These are phyloP conservation scores for Cystobasidiopsis lactophilus DNA, from an alignment of 768 basidiomycete genomes.

Conservation along the genomic window DNA sequence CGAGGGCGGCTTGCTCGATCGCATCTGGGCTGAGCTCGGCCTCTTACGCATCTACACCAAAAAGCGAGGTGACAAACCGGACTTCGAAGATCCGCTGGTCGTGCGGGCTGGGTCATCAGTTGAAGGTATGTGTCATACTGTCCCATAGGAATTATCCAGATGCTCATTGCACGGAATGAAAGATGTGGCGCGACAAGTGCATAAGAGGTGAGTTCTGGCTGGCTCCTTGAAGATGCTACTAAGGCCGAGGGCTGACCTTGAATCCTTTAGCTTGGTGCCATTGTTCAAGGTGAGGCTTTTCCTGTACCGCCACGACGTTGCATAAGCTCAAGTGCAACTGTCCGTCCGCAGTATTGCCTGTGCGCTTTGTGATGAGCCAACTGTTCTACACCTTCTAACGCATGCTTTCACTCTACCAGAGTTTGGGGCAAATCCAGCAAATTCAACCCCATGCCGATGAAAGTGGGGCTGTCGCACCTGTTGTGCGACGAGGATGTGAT, in stretches of 20 bases:
- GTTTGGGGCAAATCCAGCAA: constrained; percentile 39
- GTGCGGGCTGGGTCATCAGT: constrained; percentile 78
- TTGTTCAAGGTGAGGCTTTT: no score
- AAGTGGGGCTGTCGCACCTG: constrained; percentile 17
- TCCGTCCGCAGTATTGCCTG: no score
- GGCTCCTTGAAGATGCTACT: neutral
- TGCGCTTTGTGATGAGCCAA: no score
- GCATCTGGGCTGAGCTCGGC: constrained; percentile 31
- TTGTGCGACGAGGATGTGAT: constrained; percentile 14
- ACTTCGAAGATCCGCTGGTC: constrained; percentile 63
- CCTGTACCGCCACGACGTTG: no score
- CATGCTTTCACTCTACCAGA: no score
- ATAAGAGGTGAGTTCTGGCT: neutral
- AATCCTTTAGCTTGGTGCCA: no score
- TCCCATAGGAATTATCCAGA: no score
- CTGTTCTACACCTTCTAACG: constrained; percentile 34
- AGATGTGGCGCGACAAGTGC: neutral
- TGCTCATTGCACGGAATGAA: no score
- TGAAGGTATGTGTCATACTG: constrained; percentile 34
- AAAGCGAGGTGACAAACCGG: constrained; percentile 63
- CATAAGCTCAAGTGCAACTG: no score
- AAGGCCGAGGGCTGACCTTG: neutral
- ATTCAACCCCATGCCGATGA: constrained; percentile 15
- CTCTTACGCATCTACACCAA: constrained; percentile 90
- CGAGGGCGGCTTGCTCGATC: constrained; percentile 15